A percentile compares a stretch with the other conserved stretches of the same genome.
These are phyloP conservation scores for Sporothrix brasiliensis DNA, from an alignment of 2,329 filamentous ascomycete genomes.

Conservation along the genomic window DNA sequence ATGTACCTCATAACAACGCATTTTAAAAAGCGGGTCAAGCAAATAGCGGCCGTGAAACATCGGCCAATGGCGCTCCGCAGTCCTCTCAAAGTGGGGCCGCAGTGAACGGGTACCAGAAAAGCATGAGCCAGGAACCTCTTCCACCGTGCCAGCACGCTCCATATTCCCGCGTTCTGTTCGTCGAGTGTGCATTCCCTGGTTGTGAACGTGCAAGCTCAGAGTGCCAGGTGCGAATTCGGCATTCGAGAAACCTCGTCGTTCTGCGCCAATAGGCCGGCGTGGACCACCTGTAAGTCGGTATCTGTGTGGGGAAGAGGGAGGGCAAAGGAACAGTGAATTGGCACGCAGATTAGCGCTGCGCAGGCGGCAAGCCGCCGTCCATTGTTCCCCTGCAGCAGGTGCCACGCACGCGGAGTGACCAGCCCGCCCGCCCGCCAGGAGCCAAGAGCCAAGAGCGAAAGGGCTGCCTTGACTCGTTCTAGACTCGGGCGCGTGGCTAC, in stretches of 20 bases:
- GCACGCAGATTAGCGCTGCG: neutral
- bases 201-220: slow-evolving; percentile 3
- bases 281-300: neutral
- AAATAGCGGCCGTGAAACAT: slow-evolving; percentile 25
- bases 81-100: neutral
- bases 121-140: slow-evolving; percentile 12
- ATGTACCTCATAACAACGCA: slow-evolving; percentile 25
- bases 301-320: neutral
- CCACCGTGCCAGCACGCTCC: neutral
- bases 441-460: slow-evolving; percentile 3
- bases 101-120: neutral
- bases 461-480: neutral
- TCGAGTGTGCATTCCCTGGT: neutral
- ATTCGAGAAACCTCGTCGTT: neutral
- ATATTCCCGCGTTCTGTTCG: slow-evolving; percentile 5
- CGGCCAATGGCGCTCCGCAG: slow-evolving; percentile 5
- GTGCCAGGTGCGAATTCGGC: neutral
- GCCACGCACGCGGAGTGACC: slow-evolving; percentile 16
- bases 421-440: slow-evolving; percentile 11
- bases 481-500: slow-evolving; percentile 27
- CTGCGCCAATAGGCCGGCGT: neutral
- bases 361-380: slow-evolving; percentile 2
- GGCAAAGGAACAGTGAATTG: no score
- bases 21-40: slow-evolving; percentile 30
- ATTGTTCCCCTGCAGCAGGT: neutral